These are phyloP conservation scores for Trichothecium roseum DNA, from an alignment of 2,329 filamentous ascomycete genomes.

Conservation along the genomic window DNA sequence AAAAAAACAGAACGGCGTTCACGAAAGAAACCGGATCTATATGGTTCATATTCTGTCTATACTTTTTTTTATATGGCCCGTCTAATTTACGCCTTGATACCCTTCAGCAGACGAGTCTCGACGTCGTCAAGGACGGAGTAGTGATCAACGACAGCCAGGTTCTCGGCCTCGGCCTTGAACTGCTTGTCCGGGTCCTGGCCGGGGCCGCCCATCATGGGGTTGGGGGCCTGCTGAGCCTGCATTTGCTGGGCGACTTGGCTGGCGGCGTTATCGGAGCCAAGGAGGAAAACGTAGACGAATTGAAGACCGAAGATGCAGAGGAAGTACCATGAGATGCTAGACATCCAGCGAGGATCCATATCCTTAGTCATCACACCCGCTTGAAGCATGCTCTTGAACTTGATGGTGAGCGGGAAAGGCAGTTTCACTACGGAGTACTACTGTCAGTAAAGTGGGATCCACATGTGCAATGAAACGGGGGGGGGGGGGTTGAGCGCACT, in stretches of 20 bases:
- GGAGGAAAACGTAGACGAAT: slow-evolving; percentile 92
- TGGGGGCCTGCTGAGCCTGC: slow-evolving; percentile 46
- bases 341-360: slow-evolving; percentile 97
- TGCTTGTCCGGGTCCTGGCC: slow-evolving; percentile 94
- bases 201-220: slow-evolving; percentile 64
- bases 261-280: slow-evolving; percentile 91
- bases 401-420: slow-evolving; percentile 92
- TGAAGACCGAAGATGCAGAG: slow-evolving; percentile 93
- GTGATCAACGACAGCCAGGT: slow-evolving; percentile 89
- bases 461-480: background rate
- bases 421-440: slow-evolving; percentile 75
- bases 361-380: slow-evolving; percentile 92
- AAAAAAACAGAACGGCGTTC: slow-evolving; percentile 4
- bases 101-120: slow-evolving; percentile 68
- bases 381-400: slow-evolving; percentile 99
- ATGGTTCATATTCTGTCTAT: slow-evolving; percentile 3
- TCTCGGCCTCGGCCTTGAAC: slow-evolving; percentile 87
- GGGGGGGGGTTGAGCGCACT: slow-evolving; percentile 39
- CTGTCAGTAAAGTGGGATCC: background rate
- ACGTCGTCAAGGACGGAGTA: slow-evolving; percentile 83
- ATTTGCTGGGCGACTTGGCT: slow-evolving; percentile 90
- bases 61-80: background rate
- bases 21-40: background rate
- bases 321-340: slow-evolving; percentile 98
- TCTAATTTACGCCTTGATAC: slow-evolving; percentile 24